These are phyloP conservation scores for Emergomyces africanus DNA, from an alignment of 2,329 filamentous ascomycete genomes.

Conservation along the genomic window DNA sequence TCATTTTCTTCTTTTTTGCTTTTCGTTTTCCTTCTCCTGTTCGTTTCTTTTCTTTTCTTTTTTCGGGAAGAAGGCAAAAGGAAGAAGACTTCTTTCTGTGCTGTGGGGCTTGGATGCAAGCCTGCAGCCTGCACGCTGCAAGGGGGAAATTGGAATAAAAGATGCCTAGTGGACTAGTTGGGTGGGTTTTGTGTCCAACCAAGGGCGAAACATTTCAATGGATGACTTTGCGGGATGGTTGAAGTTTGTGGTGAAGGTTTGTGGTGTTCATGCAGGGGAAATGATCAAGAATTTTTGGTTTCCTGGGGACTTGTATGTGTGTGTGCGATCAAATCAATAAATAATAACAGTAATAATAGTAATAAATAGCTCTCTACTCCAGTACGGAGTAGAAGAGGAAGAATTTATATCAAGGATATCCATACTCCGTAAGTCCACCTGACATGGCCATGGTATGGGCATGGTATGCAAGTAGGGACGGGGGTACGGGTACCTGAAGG, in stretches of 20 bases:
- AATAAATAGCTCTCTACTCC: no score
- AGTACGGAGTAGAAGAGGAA: no score
- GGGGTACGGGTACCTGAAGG: no score
- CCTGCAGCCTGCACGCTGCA: slow-evolving; percentile 1
- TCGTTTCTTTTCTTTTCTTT: not conserved
- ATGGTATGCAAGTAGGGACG: no score
- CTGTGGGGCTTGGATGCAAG: not conserved
- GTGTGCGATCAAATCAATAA: not conserved
- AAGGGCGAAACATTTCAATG: not conserved
- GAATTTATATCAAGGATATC: no score
- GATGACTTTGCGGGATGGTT: not conserved
- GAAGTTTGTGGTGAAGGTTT: not conserved
- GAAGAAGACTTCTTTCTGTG: not conserved
- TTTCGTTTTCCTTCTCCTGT: no score
- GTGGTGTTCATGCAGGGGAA: not conserved
- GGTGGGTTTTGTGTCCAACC: not conserved
- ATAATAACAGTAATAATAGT: not conserved
- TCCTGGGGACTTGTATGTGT: not conserved
- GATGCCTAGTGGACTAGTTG: not conserved
- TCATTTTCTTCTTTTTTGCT: no score
- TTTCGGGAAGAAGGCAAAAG: not conserved
- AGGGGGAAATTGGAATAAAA: not conserved
- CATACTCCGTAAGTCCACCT: no score
- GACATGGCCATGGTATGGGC: no score
- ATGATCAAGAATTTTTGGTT: not conserved